A percentile compares a stretch with the other conserved stretches of the same genome.
Conservation (phyloP, 208 protist species). For the Trypanosoma caninum region DNA sequence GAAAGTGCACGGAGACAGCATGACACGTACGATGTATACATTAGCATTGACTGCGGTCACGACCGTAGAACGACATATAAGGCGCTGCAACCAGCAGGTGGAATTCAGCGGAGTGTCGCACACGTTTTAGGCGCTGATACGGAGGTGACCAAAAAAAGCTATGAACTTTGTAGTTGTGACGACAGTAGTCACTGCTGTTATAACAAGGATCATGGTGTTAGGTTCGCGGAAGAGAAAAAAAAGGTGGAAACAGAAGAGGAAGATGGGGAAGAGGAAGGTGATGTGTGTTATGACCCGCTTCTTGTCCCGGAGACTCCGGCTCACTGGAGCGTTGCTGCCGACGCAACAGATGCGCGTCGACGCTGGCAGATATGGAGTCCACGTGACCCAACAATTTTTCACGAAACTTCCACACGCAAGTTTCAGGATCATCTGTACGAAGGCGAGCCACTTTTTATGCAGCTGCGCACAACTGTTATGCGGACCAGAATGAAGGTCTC, state of each 20-base stretch:
- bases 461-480: conserved; percentile 29
- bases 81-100: conserved; percentile 25
- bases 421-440: conserved; percentile 88
- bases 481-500: conserved; percentile 39
- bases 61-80: conserved; percentile 32
- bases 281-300: conserved; percentile 29
- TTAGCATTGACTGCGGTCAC: conserved; percentile 74
- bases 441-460: conserved; percentile 84
- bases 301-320: conserved; percentile 54
- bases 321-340: conserved; percentile 68
- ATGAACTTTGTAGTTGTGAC: too few species aligned
- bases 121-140: not conserved
- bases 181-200: too few species aligned
- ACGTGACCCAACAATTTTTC: conserved; percentile 74
- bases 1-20: conserved; percentile 51
- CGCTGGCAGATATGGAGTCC: conserved; percentile 79
- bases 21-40: conserved; percentile 80
- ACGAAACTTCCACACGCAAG: conserved; percentile 73
- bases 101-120: not conserved
- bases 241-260: too few species aligned
- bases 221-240: not conserved
- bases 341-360: conserved; percentile 60
- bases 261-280: conserved; percentile 7
- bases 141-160: not conserved
- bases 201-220: not conserved